phyloP scores from a whole-genome alignment of 208 protist genomes.

The Leishmania martiniquensis region DNA sequence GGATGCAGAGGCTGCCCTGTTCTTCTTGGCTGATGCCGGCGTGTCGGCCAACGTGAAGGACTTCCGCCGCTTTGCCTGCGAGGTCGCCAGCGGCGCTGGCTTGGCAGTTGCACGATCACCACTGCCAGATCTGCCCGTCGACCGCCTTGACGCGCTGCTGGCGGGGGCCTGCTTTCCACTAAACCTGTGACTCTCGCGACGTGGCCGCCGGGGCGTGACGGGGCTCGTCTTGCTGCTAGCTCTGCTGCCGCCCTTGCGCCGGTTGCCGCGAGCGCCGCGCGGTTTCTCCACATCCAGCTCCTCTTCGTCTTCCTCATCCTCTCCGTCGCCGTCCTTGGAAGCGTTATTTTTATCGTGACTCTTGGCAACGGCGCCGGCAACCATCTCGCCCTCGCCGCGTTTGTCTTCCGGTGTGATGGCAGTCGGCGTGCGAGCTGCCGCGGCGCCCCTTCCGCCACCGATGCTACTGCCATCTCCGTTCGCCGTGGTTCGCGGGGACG shows the following conservation, averaged over 20 bases:
- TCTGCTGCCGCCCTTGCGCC: conserved; percentile 18
- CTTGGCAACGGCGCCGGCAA: neutral
- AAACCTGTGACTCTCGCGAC: conserved; percentile 2
- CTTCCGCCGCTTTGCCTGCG: neutral
- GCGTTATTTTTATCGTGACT: neutral
- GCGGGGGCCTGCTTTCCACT: neutral
- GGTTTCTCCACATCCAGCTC: conserved; percentile 5
- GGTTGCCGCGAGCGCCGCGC: neutral
- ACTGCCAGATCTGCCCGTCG: neutral
- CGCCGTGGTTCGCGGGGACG: conserved; percentile 23
- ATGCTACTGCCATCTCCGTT: conserved; percentile 17
- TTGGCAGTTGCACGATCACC: neutral
- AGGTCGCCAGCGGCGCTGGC: neutral
- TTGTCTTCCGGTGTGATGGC: neutral
- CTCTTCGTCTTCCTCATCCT: conserved; percentile 28
- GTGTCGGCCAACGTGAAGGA: no score
- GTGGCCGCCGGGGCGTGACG: neutral
- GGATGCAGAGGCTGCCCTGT: neutral
- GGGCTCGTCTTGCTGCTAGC: conserved; percentile 10
- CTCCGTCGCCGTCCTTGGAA: neutral
- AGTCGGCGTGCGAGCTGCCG: neutral
- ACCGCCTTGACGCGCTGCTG: conserved; percentile 10
- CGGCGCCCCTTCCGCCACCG: neutral
- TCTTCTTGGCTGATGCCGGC: conserved; percentile 6
- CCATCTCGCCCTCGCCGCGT: neutral